Conservation (phyloP, 208 protist genomes). For the Leptomonas pyrrhocoris region DNA sequence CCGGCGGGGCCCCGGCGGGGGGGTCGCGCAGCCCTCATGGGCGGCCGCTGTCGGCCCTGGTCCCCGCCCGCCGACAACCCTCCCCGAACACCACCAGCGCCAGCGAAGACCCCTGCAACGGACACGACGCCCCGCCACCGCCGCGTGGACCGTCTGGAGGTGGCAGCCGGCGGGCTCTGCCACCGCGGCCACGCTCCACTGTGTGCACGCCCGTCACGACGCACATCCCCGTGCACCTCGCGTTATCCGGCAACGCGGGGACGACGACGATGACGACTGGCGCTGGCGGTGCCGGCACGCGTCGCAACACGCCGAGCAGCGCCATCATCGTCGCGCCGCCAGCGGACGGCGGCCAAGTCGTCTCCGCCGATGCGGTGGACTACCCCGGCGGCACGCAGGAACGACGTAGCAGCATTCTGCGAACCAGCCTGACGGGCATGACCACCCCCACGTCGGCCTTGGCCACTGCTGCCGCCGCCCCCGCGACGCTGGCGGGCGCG, state of each 20-base stretch:
- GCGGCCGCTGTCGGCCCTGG: conserved; percentile 1
- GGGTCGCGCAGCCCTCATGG: background rate
- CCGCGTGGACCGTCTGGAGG: conserved; percentile 2
- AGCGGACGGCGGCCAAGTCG: background rate
- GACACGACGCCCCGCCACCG: background rate
- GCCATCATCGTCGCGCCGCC: conserved; percentile 15
- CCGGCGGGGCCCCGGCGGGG: background rate
- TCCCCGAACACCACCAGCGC: background rate
- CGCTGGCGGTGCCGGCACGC: background rate
- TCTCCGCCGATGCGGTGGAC: background rate
- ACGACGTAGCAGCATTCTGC: conserved; percentile 12
- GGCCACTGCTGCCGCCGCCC: background rate
- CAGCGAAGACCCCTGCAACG: background rate
- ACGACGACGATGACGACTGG: background rate
- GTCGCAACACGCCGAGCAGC: conserved; percentile 19
- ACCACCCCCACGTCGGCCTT: background rate
- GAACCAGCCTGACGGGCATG: background rate
- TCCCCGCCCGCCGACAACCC: background rate
- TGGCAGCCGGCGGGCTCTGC: background rate
- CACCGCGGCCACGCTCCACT: conserved; percentile 1
- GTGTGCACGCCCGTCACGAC: conserved; percentile 8
- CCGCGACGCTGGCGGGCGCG: conserved; percentile 3
- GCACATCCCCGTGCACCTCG: conserved; percentile 9
- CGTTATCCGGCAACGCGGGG: background rate
- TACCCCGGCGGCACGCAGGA: background rate